Percentiles rank a stretch among this genome's conserved stretches.
phyloP scores from a whole-genome alignment of 2,329 filamentous ascomycete genomes.

The Cytospora mali region DNA sequence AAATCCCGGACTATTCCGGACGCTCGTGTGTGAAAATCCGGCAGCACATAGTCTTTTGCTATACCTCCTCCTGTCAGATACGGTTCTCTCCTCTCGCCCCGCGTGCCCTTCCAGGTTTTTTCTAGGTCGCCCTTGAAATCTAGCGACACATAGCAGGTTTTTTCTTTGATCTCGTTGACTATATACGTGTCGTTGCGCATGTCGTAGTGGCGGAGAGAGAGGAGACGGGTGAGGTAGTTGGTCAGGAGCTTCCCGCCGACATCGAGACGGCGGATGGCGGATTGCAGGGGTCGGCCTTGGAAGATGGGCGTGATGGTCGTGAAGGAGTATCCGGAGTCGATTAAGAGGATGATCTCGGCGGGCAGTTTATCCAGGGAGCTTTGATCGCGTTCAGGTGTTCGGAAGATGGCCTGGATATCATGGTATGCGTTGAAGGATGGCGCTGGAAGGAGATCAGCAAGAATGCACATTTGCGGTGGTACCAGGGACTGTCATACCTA shows the following conservation, averaged over 20 bases:
- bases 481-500: slow-evolving; percentile 54
- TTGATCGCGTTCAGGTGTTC: slow-evolving; percentile 54
- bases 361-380: slow-evolving; percentile 46
- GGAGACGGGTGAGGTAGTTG: slow-evolving; percentile 86
- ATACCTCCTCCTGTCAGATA: slow-evolving; percentile 61
- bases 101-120: slow-evolving; percentile 77
- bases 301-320: slow-evolving; percentile 89
- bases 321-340: slow-evolving; percentile 92
- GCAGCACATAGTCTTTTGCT: slow-evolving; percentile 88
- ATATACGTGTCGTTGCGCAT: slow-evolving; percentile 93
- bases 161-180: slow-evolving; percentile 95
- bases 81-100: slow-evolving; percentile 56
- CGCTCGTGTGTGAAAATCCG: slow-evolving; percentile 67
- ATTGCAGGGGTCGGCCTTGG: slow-evolving; percentile 76
- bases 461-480: slow-evolving; percentile 1
- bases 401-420: slow-evolving; percentile 71
- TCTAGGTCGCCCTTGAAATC: slow-evolving; percentile 82
- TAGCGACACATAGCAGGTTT: slow-evolving; percentile 77
- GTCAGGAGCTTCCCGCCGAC: slow-evolving; percentile 92
- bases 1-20: slow-evolving; percentile 77
- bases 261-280: slow-evolving; percentile 81
- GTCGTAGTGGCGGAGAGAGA: slow-evolving; percentile 91
- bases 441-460: slow-evolving; percentile 47
- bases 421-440: slow-evolving; percentile 81
- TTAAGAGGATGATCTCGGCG: slow-evolving; percentile 79